phyloP scores from a whole-genome alignment of 2,329 filamentous ascomycete genomes.

The Aspergillus sp. region DNA sequence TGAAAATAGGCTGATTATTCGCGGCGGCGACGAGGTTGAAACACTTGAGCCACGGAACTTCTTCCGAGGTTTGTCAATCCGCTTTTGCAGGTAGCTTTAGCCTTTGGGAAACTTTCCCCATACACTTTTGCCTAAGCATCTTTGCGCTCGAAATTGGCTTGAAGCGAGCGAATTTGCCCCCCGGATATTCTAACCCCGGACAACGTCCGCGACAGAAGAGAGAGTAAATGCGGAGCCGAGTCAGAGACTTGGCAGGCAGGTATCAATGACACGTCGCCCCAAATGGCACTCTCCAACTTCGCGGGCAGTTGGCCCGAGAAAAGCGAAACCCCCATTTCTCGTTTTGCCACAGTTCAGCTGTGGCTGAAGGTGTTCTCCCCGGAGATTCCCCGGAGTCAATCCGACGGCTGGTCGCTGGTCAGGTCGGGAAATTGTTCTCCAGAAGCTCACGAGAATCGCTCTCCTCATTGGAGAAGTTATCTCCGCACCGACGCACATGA shows the following conservation, averaged over 20 bases:
- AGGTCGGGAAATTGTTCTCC: constrained; percentile 5
- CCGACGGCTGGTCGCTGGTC: background rate
- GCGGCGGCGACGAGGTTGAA: constrained; percentile 1
- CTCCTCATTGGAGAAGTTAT: constrained; percentile 3
- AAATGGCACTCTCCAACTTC: constrained; percentile 2
- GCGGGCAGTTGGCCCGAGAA: constrained; percentile 6
- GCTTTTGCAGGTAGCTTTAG: background rate
- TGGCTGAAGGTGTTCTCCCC: constrained; percentile 8
- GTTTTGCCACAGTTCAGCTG: background rate
- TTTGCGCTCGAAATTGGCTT: background rate
- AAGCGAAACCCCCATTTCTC: constrained; percentile 4
- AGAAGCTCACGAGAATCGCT: background rate
- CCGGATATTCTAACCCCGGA: constrained; percentile 4
- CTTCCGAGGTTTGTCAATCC: constrained; percentile 5
- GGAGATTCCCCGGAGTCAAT: constrained; percentile 6
- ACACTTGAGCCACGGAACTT: constrained; percentile 2
- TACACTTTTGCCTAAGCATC: background rate
- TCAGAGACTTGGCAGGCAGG: constrained; percentile 18
- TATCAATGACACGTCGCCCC: constrained; percentile 28
- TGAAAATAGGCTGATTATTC: constrained; percentile 6
- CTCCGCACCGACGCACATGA: background rate
- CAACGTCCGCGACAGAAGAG: constrained; percentile 7
- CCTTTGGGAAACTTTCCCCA: background rate
- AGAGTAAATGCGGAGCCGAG: constrained; percentile 14
- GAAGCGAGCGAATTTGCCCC: background rate